These are phyloP conservation scores for Rauvolfia tetraphylla DNA, from an alignment of 257 asterid genomes.

Conservation along the genomic window DNA sequence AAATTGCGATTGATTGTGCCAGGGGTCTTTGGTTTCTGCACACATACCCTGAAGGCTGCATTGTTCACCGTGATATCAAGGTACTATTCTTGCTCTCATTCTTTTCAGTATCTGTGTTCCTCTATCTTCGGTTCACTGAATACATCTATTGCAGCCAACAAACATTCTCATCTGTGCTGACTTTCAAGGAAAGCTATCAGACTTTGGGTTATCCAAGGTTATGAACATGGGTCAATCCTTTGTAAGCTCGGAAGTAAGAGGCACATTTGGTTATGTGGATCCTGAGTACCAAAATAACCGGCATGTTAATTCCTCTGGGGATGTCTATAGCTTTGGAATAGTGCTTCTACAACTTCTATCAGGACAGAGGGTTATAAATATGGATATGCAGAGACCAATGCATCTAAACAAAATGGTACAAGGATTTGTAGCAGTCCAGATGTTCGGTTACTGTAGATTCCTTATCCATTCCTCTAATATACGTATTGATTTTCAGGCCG, in stretches of 20 bases:
- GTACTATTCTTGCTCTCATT: slow-evolving; percentile 12
- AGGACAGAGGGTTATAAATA: slow-evolving; percentile 66
- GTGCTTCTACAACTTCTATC: slow-evolving; percentile 73
- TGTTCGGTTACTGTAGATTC: background rate
- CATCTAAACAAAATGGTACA: slow-evolving; percentile 63
- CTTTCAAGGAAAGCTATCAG: slow-evolving; percentile 63
- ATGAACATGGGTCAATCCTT: slow-evolving; percentile 58
- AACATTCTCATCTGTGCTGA: slow-evolving; percentile 58
- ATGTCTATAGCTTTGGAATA: slow-evolving; percentile 75
- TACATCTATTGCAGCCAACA: slow-evolving; percentile 57
- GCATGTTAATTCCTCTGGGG: slow-evolving; percentile 67
- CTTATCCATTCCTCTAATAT: background rate
- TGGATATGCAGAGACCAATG: slow-evolving; percentile 56
- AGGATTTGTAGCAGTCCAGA: too few species aligned
- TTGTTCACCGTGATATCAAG: slow-evolving; percentile 81
- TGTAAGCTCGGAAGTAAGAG: slow-evolving; percentile 82
- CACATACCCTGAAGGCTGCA: slow-evolving; percentile 61
- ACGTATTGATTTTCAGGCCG: slow-evolving; percentile 46
- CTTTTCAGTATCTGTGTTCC: background rate
- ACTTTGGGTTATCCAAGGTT: slow-evolving; percentile 77
- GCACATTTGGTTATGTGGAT: slow-evolving; percentile 84
- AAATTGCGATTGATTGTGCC: slow-evolving; percentile 64
- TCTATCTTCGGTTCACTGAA: background rate
- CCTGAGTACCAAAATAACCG: slow-evolving; percentile 77
- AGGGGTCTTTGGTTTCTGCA: slow-evolving; percentile 75